phyloP scores from a whole-genome alignment of 2,329 filamentous ascomycete genomes.

The Cladophialophora yegresii region DNA sequence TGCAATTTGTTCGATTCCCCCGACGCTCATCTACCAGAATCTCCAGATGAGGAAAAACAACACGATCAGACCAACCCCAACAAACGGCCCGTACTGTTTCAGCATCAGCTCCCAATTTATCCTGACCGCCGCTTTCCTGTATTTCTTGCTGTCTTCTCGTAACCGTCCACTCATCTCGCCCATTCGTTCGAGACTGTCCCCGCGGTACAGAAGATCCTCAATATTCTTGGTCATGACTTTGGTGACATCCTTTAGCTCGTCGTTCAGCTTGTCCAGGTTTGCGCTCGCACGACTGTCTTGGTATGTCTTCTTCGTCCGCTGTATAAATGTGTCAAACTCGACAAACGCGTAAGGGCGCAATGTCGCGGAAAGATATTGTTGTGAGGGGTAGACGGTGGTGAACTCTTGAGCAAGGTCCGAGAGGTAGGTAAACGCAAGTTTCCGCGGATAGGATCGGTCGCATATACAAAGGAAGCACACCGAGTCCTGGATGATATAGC shows the following conservation, averaged over 20 bases:
- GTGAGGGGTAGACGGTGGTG: constrained; percentile 73
- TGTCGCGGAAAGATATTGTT: constrained; percentile 71
- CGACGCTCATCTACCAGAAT: constrained; percentile 67
- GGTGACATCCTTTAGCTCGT: constrained; percentile 95
- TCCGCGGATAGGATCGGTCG: constrained; percentile 91
- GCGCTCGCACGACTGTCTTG: constrained; percentile 86
- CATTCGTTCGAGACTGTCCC: constrained; percentile 94
- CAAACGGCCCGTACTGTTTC: constrained; percentile 96
- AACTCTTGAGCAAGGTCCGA: constrained; percentile 90
- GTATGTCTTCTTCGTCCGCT: constrained; percentile 89
- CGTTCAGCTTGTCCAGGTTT: constrained; percentile 93
- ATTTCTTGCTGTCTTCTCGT: constrained; percentile 91
- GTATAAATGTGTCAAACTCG: constrained; percentile 97
- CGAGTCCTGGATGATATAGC: constrained; percentile 80
- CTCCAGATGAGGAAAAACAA: constrained; percentile 88
- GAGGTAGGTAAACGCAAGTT: constrained; percentile 97
- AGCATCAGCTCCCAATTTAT: constrained; percentile 98
- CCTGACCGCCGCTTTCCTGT: constrained; percentile 83
- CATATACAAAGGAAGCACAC: constrained; percentile 93
- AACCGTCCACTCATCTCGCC: constrained; percentile 86
- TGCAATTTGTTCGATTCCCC: neutral
- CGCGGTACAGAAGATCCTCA: constrained; percentile 91
- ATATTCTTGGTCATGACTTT: constrained; percentile 99
- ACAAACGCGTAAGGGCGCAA: constrained; percentile 94
- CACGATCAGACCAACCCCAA: constrained; percentile 75